These are phyloP conservation scores for Aspergillus eucalypticola DNA, from an alignment of 2,329 filamentous ascomycete species.

Conservation along the genomic window DNA sequence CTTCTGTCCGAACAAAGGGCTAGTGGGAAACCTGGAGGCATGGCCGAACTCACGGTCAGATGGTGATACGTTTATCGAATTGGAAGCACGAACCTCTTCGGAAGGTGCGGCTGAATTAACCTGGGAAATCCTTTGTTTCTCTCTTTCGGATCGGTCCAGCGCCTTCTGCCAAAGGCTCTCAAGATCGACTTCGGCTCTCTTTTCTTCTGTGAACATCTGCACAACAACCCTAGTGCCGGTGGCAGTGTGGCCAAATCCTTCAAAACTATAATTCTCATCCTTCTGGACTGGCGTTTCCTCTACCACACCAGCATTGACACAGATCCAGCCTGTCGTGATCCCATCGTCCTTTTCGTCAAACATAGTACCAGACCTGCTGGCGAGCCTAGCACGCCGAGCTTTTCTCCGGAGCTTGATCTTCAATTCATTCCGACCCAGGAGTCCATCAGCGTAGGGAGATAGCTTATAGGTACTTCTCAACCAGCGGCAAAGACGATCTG, in stretches of 20 bases:
- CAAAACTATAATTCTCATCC: constrained; percentile 48
- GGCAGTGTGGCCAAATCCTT: constrained; percentile 70
- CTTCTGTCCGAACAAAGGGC: constrained; percentile 28
- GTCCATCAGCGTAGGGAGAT: constrained; percentile 76
- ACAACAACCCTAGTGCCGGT: constrained; percentile 65
- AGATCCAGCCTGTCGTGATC: constrained; percentile 92
- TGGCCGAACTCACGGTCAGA: constrained; percentile 24
- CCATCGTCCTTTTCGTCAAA: constrained; percentile 71
- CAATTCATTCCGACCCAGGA: constrained; percentile 86
- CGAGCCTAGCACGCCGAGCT: constrained; percentile 75
- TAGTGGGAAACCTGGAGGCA: constrained; percentile 19
- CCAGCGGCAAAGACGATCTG: constrained; percentile 87
- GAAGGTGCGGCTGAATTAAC: constrained; percentile 20
- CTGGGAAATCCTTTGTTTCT: constrained; percentile 38
- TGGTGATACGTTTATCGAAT: constrained; percentile 19
- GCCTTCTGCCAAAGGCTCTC: constrained; percentile 63
- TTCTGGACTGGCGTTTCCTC: constrained; percentile 50
- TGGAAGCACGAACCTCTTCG: constrained; percentile 27
- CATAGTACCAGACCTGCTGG: constrained; percentile 68
- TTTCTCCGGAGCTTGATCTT: constrained; percentile 82
- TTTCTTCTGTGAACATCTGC: constrained; percentile 71
- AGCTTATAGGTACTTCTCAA: constrained; percentile 72
- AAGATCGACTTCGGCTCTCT: constrained; percentile 65
- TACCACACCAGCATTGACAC: constrained; percentile 79
- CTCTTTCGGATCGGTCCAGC: constrained; percentile 42